phyloP scores from a whole-genome alignment of 2,329 filamentous ascomycete species.

The Botrytis sinoallii region DNA sequence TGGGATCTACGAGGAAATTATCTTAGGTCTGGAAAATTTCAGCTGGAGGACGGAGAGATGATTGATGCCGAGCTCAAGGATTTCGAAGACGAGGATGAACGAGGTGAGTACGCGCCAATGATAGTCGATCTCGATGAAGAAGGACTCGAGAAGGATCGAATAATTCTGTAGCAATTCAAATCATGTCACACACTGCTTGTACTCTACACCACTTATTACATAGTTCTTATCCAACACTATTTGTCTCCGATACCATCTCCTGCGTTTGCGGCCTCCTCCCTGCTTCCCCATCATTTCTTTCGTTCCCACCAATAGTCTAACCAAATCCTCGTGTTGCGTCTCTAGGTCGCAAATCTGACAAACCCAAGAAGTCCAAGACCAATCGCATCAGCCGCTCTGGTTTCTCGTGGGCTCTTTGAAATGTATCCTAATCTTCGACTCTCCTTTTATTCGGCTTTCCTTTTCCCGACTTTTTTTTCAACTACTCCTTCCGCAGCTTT shows the following conservation, averaged over 20 bases:
- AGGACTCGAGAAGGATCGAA: constrained; percentile 36
- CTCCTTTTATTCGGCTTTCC: not conserved
- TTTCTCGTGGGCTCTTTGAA: constrained; percentile 13
- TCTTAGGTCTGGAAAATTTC: constrained; percentile 47
- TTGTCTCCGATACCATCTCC: constrained; percentile 1
- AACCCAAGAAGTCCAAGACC: constrained; percentile 1
- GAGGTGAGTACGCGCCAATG: constrained; percentile 39
- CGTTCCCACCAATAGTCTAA: constrained; percentile 2
- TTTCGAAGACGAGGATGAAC: constrained; percentile 50
- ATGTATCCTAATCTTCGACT: not conserved
- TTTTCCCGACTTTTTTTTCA: not conserved
- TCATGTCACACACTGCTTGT: not conserved
- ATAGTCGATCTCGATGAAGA: constrained; percentile 37
- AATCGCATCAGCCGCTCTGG: constrained; percentile 14
- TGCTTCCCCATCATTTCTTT: not conserved
- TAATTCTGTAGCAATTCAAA: constrained; percentile 29
- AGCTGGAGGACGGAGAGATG: constrained; percentile 51
- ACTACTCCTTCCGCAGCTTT: not conserved
- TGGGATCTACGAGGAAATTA: constrained; percentile 56
- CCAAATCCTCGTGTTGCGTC: not conserved
- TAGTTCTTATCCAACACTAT: not conserved
- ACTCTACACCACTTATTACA: not conserved
- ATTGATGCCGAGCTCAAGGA: constrained; percentile 48
- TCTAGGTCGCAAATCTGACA: constrained; percentile 17
- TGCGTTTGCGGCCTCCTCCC: not conserved